phyloP scores from a whole-genome alignment of 202 grass and related monocot species.

The Cymbopogon flexuosus region DNA sequence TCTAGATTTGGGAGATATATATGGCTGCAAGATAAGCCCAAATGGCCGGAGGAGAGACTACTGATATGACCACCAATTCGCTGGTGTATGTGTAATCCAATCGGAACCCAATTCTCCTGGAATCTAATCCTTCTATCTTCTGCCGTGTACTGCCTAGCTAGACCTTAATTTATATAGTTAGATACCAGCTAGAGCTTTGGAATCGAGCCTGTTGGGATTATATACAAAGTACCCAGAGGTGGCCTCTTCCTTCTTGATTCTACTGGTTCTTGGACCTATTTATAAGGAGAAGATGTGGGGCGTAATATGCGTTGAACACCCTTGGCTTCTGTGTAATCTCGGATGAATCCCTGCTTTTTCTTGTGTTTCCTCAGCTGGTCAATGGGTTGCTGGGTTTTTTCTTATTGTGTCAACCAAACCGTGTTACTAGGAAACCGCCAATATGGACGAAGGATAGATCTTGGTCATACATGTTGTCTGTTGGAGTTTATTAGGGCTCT shows the following conservation, averaged over 20 bases:
- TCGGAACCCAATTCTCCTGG: conserved; percentile 25
- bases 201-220: not conserved
- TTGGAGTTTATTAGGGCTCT: not conserved
- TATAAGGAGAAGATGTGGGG: conserved; percentile 21
- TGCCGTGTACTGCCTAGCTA: not conserved
- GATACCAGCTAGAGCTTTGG: conserved; percentile 4
- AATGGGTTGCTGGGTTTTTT: conserved; percentile 23
- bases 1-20: conserved; percentile 14
- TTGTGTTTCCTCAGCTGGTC: not conserved
- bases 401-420: conserved; percentile 29
- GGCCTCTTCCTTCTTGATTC: conserved; percentile 24
- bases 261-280: conserved; percentile 29
- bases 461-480: not conserved
- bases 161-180: conserved; percentile 7
- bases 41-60: not conserved
- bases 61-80: not conserved
- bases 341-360: not conserved
- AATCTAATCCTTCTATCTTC: conserved; percentile 28
- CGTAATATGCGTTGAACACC: not conserved
- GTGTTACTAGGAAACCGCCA: conserved; percentile 20
- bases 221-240: conserved; percentile 26
- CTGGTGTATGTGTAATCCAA: not conserved
- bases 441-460: not conserved
- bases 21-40: conserved; percentile 1
- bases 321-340: not conserved